Evolutionary conservation across 2,329 filamentous ascomycete species (phyloP).

Genomic region (Trichoderma harzianum): DNA sequence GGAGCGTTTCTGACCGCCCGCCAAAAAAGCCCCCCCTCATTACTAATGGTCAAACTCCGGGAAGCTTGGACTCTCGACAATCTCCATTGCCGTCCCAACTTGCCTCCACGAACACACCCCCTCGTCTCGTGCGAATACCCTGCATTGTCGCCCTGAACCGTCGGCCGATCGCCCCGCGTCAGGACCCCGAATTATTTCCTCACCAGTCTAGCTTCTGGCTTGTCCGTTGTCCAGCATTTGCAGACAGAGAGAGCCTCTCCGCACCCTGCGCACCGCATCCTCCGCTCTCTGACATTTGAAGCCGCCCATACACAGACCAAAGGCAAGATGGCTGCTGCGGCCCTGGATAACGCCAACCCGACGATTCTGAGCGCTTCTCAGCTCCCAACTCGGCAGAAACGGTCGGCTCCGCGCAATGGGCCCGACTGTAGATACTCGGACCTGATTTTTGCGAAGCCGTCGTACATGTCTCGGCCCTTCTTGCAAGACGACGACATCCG

Average conservation of each 20-base stretch:
- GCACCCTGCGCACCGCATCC: background rate
- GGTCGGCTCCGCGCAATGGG: slow-evolving; percentile 44
- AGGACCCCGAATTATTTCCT: slow-evolving; percentile 8
- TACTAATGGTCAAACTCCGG: slow-evolving; percentile 1
- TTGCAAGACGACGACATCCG: slow-evolving; percentile 38
- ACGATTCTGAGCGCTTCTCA: slow-evolving; percentile 86
- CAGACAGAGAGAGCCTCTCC: background rate
- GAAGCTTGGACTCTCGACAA: slow-evolving; percentile 5
- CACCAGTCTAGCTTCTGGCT: background rate
- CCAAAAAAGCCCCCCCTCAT: background rate
- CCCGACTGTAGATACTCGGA: slow-evolving; percentile 47
- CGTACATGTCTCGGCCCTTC: slow-evolving; percentile 42
- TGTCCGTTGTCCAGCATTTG: background rate
- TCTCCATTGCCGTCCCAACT: slow-evolving; percentile 6
- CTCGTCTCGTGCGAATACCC: background rate
- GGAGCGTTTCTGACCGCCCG: background rate
- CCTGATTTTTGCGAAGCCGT: slow-evolving; percentile 45
- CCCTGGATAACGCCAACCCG: slow-evolving; percentile 78
- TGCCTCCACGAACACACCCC: slow-evolving; percentile 4
- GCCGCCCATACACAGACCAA: background rate
- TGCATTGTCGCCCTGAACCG: background rate
- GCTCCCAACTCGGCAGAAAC: slow-evolving; percentile 71
- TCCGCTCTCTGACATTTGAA: background rate
- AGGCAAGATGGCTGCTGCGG: slow-evolving; percentile 26
- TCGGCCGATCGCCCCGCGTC: slow-evolving; percentile 9